Evolutionary conservation across 2,329 filamentous ascomycete genomes (phyloP), one percentile per base, ranked within the genome.

Genomic region (Fusarium protoensiforme): DNA sequence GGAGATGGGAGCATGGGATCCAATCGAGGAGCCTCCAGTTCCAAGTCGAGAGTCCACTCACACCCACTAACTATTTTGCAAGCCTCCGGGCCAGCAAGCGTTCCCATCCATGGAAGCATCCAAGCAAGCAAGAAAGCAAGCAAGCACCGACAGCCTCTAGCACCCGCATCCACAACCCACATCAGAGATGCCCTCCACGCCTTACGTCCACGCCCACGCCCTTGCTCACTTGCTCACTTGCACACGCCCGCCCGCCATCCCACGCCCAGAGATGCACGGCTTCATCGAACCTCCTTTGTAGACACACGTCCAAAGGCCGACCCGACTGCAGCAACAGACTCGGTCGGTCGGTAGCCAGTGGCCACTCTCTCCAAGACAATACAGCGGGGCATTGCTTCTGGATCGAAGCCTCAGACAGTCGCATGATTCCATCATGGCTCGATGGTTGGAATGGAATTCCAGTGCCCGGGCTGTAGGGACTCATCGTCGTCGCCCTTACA

Each of bases 381-480:
- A 43, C 63, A 56, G 64, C 29, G 38, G 39, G 43, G 60, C 27
- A 57, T 16, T 68, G 41, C 56, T 64, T 71, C 71, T 73, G 38
- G 63, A 71, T 51, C 64, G 43, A 48, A 71, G 56, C 43, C 46
- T 58, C 18, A 46, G 60, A 20, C 38, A 53, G 46, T 69, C 57
- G 66, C 38, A 71, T 61, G 56, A 59, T 56, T 43, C 63, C 48
- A 64, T 63, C 54, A 63, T 71, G 58, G 63, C 46, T 53, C 58
- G 71, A 68, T 69, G 41, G 24, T 60, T 74, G 71, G 71, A 74
- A 74, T 74, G 71, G 24, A 56, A 54, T 69, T 72, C 71, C 71
- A 74, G 65, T 27, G 71, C 68, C 67, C 64, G 62, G 71, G 71
- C 71, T 64, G 56, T 67, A 66, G 71, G 71, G 54, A 68, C 60